A percentile compares a stretch with the other conserved stretches of the same genome.
phyloP scores from a whole-genome alignment of 768 basidiomycete species.

The Pleurotus salmoneostramineus region DNA sequence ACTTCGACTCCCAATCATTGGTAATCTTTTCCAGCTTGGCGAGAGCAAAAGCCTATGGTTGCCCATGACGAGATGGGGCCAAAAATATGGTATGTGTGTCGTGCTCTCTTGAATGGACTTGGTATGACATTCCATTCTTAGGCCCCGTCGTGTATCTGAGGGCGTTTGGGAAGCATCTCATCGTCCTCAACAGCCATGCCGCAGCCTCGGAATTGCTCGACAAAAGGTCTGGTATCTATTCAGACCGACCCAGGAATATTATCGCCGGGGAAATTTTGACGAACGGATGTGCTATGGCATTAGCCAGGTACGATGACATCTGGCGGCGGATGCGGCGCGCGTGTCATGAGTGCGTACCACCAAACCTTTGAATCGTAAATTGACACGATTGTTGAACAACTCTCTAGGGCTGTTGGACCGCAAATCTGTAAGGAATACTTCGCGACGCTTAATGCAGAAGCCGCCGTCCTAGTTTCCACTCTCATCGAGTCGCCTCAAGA shows the following conservation, averaged over 20 bases:
- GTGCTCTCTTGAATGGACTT: background rate
- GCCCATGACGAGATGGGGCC: background rate
- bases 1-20: background rate
- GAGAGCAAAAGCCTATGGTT: background rate
- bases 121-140: too few relatives aligned
- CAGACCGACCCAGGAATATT: slow-evolving; percentile 20
- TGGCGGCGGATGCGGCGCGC: background rate
- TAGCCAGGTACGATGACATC: slow-evolving; percentile 14
- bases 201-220: background rate
- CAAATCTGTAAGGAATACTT: background rate
- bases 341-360: background rate
- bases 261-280: slow-evolving; percentile 25
- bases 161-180: background rate
- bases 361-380: background rate
- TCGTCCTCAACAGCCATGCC: background rate
- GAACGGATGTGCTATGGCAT: slow-evolving; percentile 20
- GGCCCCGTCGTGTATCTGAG: background rate
- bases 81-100: background rate
- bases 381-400: background rate
- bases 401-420: background rate
- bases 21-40: background rate
- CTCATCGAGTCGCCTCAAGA: background rate
- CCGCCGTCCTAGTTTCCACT: background rate
- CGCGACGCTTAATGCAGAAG: background rate
- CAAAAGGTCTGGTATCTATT: slow-evolving; percentile 18